Conservation (phyloP, 2,329 filamentous ascomycete genomes). For the Mycogone perniciosa region DNA sequence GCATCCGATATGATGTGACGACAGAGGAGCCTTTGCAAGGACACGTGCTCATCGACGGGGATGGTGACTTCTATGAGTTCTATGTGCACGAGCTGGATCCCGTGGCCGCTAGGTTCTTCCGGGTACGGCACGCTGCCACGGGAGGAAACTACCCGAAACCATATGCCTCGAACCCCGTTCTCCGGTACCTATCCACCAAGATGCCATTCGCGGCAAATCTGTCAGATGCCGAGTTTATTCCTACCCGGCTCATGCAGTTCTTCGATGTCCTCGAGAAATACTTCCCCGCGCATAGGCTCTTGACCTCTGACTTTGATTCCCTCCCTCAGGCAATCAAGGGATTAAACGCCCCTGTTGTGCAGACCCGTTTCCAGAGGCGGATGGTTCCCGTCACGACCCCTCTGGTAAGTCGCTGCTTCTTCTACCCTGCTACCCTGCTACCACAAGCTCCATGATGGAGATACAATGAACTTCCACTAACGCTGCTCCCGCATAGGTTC, state of each 20-base stretch:
- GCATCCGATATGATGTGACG: constrained; percentile 80
- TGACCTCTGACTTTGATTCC: constrained; percentile 85
- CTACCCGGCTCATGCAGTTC: constrained; percentile 92
- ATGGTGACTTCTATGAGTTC: constrained; percentile 92
- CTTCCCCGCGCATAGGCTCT: constrained; percentile 83
- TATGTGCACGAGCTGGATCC: constrained; percentile 78
- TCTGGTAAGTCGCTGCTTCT: constrained; percentile 55
- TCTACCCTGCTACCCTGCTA: neutral
- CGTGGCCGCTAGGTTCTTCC: constrained; percentile 72
- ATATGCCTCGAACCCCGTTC: constrained; percentile 44
- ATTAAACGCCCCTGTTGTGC: constrained; percentile 89
- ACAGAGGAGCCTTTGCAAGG: constrained; percentile 84
- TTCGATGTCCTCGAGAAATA: constrained; percentile 83
- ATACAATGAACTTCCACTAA: neutral
- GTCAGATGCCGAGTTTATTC: constrained; percentile 83
- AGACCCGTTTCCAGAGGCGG: constrained; percentile 80
- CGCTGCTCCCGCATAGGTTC: constrained; percentile 53
- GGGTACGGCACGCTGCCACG: constrained; percentile 74
- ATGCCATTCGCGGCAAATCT: constrained; percentile 71
- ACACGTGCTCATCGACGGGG: constrained; percentile 74
- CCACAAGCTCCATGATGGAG: neutral
- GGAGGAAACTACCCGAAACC: constrained; percentile 58
- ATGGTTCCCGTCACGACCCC: constrained; percentile 89
- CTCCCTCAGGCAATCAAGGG: constrained; percentile 78
- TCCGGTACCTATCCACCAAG: constrained; percentile 56